These are phyloP conservation scores for Raphidocelis subcapitata DNA, from an alignment of 139 green algal species.

Conservation along the genomic window DNA sequence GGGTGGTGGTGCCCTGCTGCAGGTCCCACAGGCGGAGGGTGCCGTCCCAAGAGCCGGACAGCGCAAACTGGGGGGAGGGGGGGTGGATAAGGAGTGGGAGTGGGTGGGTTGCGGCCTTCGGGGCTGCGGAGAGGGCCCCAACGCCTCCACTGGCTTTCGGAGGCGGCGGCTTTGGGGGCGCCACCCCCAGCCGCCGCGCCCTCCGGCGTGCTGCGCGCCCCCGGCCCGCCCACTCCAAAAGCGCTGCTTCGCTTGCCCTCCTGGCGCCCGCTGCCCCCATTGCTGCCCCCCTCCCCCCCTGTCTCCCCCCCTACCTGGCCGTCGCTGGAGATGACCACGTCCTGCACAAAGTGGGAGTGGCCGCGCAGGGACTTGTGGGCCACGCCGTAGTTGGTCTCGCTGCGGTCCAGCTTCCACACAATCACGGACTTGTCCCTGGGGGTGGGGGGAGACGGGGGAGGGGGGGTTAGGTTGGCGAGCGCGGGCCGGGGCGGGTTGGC, in stretches of 20 bases:
- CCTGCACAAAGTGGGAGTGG: constrained; percentile 94
- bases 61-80: constrained; percentile 57
- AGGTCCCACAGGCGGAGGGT: constrained; percentile 99
- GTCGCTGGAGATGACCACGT: constrained; percentile 98
- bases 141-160: too few species aligned
- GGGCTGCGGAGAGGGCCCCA: too few species aligned
- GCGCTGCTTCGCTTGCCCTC: too few species aligned
- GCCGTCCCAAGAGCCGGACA: constrained; percentile 98
- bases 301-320: constrained; percentile 97
- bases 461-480: background rate
- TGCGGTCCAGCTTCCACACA: constrained; percentile 89
- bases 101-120: too few species aligned
- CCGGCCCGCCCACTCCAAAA: too few species aligned
- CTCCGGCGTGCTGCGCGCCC: too few species aligned
- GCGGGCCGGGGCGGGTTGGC: background rate
- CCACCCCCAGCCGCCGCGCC: too few species aligned
- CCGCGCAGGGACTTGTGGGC: constrained; percentile 77
- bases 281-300: too few species aligned
- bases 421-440: constrained; percentile 96
- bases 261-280: too few species aligned
- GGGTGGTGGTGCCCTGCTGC: constrained; percentile 94
- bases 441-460: background rate
- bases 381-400: constrained; percentile 81
- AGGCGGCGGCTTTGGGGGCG: too few species aligned
- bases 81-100: too few species aligned